phyloP scores from a whole-genome alignment of 129 eudicot species.

The Pseudognaphalium luteoalbum region DNA sequence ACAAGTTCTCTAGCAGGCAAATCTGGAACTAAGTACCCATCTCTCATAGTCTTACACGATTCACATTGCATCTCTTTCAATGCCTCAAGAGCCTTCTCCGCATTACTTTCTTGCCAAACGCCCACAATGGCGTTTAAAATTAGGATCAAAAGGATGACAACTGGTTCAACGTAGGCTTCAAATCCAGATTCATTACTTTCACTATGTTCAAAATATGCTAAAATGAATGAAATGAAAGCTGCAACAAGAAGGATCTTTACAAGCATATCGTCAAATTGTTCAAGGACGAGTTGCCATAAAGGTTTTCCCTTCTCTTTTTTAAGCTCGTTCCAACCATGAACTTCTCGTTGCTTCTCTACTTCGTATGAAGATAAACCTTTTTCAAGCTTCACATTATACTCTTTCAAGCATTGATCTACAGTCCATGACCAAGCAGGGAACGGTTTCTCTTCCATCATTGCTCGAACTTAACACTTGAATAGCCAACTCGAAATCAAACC shows the following conservation, averaged over 20 bases:
- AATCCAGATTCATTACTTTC: slow-evolving; percentile 61
- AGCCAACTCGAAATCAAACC: slow-evolving; percentile 12
- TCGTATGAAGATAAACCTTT: slow-evolving; percentile 71
- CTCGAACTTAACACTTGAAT: slow-evolving; percentile 29
- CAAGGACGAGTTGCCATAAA: slow-evolving; percentile 56
- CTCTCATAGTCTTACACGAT: slow-evolving; percentile 64
- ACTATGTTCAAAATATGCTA: slow-evolving; percentile 57
- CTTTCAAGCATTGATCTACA: slow-evolving; percentile 76
- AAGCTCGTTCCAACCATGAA: slow-evolving; percentile 74
- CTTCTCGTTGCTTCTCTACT: slow-evolving; percentile 61
- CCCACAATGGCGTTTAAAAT: slow-evolving; percentile 83
- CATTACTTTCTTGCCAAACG: slow-evolving; percentile 91
- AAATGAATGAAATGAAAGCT: slow-evolving; percentile 67
- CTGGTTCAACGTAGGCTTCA: slow-evolving; percentile 78
- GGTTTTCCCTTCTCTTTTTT: slow-evolving; percentile 74
- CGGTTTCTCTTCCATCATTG: slow-evolving; percentile 45
- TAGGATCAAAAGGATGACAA: slow-evolving; percentile 70
- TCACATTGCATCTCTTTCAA: slow-evolving; percentile 83
- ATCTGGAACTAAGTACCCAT: slow-evolving; percentile 61
- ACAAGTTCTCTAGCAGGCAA: slow-evolving; percentile 84
- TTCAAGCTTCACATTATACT: slow-evolving; percentile 64
- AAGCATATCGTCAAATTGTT: slow-evolving; percentile 81
- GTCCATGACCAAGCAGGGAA: slow-evolving; percentile 82
- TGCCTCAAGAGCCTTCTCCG: slow-evolving; percentile 80
- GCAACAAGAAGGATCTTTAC: slow-evolving; percentile 80